A percentile compares a stretch with the other conserved stretches of the same genome.
Evolutionary conservation across 805 yeast species (phyloP).

Genomic region (Teunomyces atbi): DNA sequence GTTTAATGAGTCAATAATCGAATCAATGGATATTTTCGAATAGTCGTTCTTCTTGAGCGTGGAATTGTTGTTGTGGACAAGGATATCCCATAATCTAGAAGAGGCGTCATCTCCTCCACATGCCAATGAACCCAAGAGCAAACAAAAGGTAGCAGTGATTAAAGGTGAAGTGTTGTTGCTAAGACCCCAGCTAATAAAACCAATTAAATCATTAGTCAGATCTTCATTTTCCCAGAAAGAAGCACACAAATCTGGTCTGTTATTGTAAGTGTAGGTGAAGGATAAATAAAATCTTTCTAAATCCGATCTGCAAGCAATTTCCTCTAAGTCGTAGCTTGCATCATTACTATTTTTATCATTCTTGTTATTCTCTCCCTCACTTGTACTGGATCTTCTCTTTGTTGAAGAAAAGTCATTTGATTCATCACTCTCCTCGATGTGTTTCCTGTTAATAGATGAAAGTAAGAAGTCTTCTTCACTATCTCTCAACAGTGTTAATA

Average conservation of each 20-base stretch:
- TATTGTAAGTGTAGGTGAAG: constrained; percentile 63
- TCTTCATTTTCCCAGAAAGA: constrained; percentile 57
- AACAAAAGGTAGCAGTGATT: constrained; percentile 77
- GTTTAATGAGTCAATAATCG: constrained; percentile 51
- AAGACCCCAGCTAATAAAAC: constrained; percentile 87
- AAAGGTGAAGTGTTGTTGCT: constrained; percentile 71
- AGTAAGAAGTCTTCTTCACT: constrained; percentile 70
- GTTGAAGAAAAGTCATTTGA: background rate
- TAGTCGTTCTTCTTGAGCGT: constrained; percentile 36
- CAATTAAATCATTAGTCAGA: constrained; percentile 54
- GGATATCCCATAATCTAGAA: constrained; percentile 37
- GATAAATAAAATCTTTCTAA: constrained; percentile 83
- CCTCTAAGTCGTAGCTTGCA: constrained; percentile 49
- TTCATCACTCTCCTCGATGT: constrained; percentile 8
- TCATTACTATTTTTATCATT: constrained; percentile 8
- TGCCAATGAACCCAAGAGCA: constrained; percentile 74
- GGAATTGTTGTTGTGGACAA: constrained; percentile 26
- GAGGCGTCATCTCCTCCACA: constrained; percentile 56
- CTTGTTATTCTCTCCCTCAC: constrained; percentile 8
- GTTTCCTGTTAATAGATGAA: constrained; percentile 38
- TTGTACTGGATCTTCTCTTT: background rate
- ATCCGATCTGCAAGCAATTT: constrained; percentile 72
- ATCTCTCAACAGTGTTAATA: constrained; percentile 65
- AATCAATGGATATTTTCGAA: constrained; percentile 53
- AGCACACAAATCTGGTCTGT: constrained; percentile 55